Conservation (phyloP, 1,284 basidiomycete genomes). For the Earliella scabrosa region DNA sequence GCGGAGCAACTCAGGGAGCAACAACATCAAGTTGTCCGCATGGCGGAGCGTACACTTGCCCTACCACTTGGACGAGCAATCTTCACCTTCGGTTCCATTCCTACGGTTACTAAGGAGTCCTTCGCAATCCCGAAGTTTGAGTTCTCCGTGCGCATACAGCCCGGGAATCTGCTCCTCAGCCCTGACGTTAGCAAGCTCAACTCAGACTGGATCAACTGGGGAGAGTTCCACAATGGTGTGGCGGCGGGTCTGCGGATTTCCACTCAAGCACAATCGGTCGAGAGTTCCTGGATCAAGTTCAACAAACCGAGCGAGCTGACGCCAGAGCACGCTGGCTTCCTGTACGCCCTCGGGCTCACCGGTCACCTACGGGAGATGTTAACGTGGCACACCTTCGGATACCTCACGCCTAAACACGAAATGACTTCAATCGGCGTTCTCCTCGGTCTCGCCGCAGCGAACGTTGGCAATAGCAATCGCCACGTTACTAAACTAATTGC, state of each 20-base stretch:
- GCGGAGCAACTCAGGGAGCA: conserved; percentile 83
- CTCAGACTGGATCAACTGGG: conserved; percentile 83
- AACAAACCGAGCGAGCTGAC: conserved; percentile 88
- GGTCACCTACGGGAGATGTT: conserved; percentile 90
- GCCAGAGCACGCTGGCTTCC: conserved; percentile 92
- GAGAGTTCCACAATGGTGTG: conserved; percentile 97
- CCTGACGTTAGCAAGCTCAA: conserved; percentile 71
- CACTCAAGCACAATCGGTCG: conserved; percentile 75
- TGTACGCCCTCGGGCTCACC: conserved; percentile 90
- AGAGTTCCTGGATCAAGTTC: conserved; percentile 93
- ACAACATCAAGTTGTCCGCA: conserved; percentile 75
- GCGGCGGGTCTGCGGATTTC: conserved; percentile 88
- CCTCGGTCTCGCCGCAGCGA: conserved; percentile 90
- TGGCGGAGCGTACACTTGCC: conserved; percentile 85
- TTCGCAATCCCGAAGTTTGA: conserved; percentile 85
- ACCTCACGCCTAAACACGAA: conserved; percentile 95
- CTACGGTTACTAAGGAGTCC: conserved; percentile 73
- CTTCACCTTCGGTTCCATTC: conserved; percentile 82
- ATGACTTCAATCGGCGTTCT: conserved; percentile 93
- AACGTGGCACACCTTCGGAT: conserved; percentile 89
- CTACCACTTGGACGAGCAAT: conserved; percentile 87
- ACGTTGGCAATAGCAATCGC: conserved; percentile 86
- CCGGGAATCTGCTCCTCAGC: conserved; percentile 64
- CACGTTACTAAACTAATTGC: conserved; percentile 91
- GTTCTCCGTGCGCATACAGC: conserved; percentile 74